These are phyloP conservation scores for Plasmodium malariae DNA, from an alignment of 169 alveolate species.

Conservation along the genomic window DNA sequence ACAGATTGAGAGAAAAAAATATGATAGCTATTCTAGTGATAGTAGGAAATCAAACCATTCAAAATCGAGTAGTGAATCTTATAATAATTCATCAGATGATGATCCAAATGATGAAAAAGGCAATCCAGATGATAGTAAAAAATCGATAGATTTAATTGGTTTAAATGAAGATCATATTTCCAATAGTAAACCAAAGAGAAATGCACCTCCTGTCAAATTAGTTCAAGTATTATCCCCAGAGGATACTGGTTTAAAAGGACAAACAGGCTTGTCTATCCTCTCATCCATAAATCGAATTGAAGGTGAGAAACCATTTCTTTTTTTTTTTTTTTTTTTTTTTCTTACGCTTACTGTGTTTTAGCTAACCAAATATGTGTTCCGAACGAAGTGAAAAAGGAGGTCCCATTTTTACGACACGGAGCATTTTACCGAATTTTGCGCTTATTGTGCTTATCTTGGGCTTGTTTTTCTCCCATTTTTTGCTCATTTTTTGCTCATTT, in stretches of 20 bases:
- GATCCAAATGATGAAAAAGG: conserved; percentile 55
- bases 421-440: background rate
- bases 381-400: too few species aligned
- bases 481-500: too few species aligned
- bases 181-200: conserved; percentile 23
- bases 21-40: conserved; percentile 50
- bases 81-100: conserved; percentile 42
- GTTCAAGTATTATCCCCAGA: conserved; percentile 52
- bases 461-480: background rate
- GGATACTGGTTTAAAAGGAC: conserved; percentile 70
- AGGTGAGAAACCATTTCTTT: background rate
- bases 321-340: background rate
- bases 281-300: conserved; percentile 66
- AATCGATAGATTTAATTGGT: conserved; percentile 52
- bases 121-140: conserved; percentile 61
- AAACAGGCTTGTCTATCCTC: conserved; percentile 42
- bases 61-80: conserved; percentile 34
- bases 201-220: conserved; percentile 59
- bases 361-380: too few species aligned
- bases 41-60: conserved; percentile 42
- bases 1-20: conserved; percentile 66
- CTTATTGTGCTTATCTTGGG: background rate
- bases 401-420: background rate
- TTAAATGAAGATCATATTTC: conserved; percentile 42
- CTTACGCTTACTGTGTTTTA: background rate